Base-by-base conservation (phyloP, 1,139 yeast species). In the Pichia kudriavzevii region DNA sequence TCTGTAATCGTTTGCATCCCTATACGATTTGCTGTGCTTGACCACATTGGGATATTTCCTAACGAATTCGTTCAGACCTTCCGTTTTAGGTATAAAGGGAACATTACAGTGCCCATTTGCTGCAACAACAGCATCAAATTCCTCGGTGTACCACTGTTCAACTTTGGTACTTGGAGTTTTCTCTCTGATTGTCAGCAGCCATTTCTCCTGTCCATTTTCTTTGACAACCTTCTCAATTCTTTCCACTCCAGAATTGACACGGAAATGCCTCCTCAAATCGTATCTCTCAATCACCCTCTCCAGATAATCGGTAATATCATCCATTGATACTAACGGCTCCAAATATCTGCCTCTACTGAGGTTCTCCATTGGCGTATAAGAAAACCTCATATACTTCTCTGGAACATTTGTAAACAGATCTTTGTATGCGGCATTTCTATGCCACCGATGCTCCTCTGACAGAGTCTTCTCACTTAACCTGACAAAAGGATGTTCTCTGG, bases 321-420 rank as follows among this genome's bases (percentile, higher is more conserved):
- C 58, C 40, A 36, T 67, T 53, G 49, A 23, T 52, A 53, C 35
- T 58, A 65, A 6, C 63, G 56, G 47, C 15, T 29, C 28, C 18
- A 39, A 27, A 9, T 38, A 34, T 21, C 41, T 43, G 9, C 35
- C 37, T 22, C 30, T 34, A 17, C 36, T 36, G 1, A 40, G 18
- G 11, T 30, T 14, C 21, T 31, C 7, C 17, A 29, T 34, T 1
- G 39, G 38, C 4, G 39, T 39, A 28, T 43, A 65, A 5, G 73
- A 66, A 42, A 64, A 70, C 34, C 70, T 52, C 39, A 70, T 59
- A 41, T 66, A 67, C 34, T 67, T 48, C 20, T 63, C 45, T 3
- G 76, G 71, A 23, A 71, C 66, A 42, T 71, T 71, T 22, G 75
- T 67, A 51, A 62, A 70, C 10, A 71, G 52, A 34, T 62, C 60